Base-by-base conservation (phyloP, 2,329 filamentous ascomycete genomes). In the Epichloe glyceriae region DNA sequence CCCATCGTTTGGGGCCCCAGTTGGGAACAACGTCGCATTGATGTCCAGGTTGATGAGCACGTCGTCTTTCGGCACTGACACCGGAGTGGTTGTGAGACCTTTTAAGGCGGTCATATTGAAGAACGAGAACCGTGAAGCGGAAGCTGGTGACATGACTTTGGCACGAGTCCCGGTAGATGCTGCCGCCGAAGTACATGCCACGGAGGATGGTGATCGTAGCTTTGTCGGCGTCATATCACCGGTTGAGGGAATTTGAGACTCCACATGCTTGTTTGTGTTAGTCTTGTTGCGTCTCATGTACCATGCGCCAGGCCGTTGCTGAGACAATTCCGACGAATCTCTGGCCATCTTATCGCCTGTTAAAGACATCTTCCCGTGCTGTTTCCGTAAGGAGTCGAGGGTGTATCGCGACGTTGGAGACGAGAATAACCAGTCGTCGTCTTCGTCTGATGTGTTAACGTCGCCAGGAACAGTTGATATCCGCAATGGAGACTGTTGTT, bases 41-140 rank as follows among this genome's bases (percentile, higher is more conserved):
- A 83, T 70, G 58, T 82, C 71, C 46, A 83, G 66, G 47, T 70
- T 71, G 56, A 74, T 71, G 5, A 82, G 69, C 52, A 80, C 76
- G 53, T 82, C 78, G 50, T 74, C 66, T 22, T 61, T 64, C 14
- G 58, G 61, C 35, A 57, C 55, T 10, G 61, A n/a, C 20, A 58
- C 51, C 20, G 61, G 52, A 34, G 57, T 53, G 10, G 55, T 55
- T 20, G 57, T 43, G 54, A 50, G 50, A 20, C 59, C 58, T 51
- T 61, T 71, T 43, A 74, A 61, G 11, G 71, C 66, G 47, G 70
- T 67, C 3, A 73, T 70, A 2, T 70, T 62, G 44, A 78, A 62
- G 55, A 76, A 73, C 39, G 70, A 67, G 53, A 76, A 69, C 34
- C 68, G 72, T 41, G 70, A 51, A 17, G 46, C n/a, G 34, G 50